Evolutionary conservation across 257 asterid species (phyloP).

Genomic region (Solanum bulbocastanum): DNA sequence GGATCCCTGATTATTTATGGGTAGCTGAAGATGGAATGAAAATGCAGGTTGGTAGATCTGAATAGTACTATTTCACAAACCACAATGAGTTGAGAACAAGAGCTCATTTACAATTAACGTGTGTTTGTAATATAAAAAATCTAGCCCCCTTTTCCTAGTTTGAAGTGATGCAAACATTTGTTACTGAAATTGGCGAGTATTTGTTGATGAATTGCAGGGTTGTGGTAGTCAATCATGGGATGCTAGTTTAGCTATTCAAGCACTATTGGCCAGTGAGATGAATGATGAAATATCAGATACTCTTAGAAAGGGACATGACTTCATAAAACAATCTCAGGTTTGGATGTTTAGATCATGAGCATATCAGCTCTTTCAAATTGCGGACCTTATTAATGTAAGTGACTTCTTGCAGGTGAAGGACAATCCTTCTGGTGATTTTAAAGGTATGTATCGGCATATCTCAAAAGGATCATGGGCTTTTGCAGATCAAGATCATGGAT

Average conservation of each 20-base stretch:
- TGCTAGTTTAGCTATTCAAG: conserved; percentile 69
- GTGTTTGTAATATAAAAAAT: not conserved
- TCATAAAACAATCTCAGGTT: conserved; percentile 71
- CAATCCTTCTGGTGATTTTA: conserved; percentile 74
- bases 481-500: conserved; percentile 89
- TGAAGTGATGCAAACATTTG: not conserved
- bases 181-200: not conserved
- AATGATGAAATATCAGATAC: conserved; percentile 57
- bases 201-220: conserved; percentile 33
- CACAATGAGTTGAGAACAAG: not conserved
- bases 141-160: not conserved
- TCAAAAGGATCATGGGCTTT: conserved; percentile 90
- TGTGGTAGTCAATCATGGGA: conserved; percentile 89
- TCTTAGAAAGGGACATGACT: conserved; percentile 58
- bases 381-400: not conserved
- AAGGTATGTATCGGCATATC: conserved; percentile 63
- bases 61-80: not conserved
- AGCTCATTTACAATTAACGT: not conserved
- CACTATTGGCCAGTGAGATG: conserved; percentile 56
- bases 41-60: conserved; percentile 42
- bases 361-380: not conserved
- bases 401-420: conserved; percentile 43
- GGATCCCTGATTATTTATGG: conserved; percentile 69
- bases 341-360: not conserved
- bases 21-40: conserved; percentile 82